Evolutionary conservation across 2,329 filamentous ascomycete genomes (phyloP).

Genomic region (Fusarium sambucinum): DNA sequence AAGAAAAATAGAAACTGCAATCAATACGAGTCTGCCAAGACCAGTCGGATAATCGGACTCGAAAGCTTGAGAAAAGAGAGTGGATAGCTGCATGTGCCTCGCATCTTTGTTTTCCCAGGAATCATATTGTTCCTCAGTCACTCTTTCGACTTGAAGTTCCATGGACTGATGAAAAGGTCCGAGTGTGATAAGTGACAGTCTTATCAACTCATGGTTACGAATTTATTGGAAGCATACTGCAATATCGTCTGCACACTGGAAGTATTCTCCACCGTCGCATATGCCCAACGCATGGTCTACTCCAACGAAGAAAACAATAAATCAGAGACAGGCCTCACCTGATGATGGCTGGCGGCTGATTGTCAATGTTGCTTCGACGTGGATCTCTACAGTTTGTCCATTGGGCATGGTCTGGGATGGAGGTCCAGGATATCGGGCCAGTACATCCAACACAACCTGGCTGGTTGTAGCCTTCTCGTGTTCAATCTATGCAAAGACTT

Average conservation of each 20-base stretch:
- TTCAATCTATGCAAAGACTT: conserved; percentile 24
- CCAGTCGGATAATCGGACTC: conserved; percentile 22
- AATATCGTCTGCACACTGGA: not conserved
- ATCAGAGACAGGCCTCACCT: conserved; percentile 28
- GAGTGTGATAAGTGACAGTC: not conserved
- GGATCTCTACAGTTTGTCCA: conserved; percentile 4
- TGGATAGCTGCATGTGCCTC: conserved; percentile 8
- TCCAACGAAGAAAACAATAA: conserved; percentile 16
- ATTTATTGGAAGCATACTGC: not conserved
- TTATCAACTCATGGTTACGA: not conserved
- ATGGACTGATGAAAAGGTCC: not conserved
- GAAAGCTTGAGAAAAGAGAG: conserved; percentile 6
- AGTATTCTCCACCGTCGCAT: not conserved
- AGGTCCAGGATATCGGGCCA: conserved; percentile 10
- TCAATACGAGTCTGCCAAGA: conserved; percentile 41
- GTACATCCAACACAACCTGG: conserved; percentile 21
- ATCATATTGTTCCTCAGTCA: not conserved
- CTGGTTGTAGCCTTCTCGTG: conserved; percentile 38
- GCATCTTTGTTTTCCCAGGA: not conserved
- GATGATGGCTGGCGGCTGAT: conserved; percentile 4
- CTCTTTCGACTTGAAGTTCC: not conserved
- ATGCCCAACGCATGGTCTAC: not conserved
- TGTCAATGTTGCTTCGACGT: conserved; percentile 15
- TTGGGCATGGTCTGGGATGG: conserved; percentile 14
- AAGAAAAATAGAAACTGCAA: conserved; percentile 20